A percentile compares a stretch with the other conserved stretches of the same genome.
Evolutionary conservation across 139 green algal genomes (phyloP).

Genomic region (Mychonastes homosphaera): DNA sequence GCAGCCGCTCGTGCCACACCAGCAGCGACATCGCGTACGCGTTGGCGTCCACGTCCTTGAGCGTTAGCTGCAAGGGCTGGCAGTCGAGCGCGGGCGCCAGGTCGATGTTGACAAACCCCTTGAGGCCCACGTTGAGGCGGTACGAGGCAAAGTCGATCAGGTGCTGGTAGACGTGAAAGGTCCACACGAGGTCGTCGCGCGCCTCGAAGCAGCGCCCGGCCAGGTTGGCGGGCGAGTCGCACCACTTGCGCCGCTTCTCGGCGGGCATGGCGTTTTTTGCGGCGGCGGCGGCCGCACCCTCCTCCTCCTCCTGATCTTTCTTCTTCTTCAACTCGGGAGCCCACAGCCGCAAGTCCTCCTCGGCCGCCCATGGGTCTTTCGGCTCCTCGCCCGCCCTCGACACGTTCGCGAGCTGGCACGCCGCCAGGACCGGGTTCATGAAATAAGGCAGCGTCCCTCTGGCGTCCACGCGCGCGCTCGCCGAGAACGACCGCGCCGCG

Average conservation of each 20-base stretch:
- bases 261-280: neutral
- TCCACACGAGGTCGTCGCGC: slow-evolving; percentile 15
- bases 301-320: neutral
- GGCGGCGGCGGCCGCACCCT: neutral
- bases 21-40: slow-evolving; percentile 20
- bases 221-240: slow-evolving; percentile 16
- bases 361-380: slow-evolving; percentile 1
- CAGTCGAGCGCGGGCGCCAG: slow-evolving; percentile 9
- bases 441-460: slow-evolving; percentile 19
- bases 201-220: slow-evolving; percentile 8
- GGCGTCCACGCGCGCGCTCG: slow-evolving; percentile 17
- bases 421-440: slow-evolving; percentile 22
- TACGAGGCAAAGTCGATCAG: slow-evolving; percentile 24
- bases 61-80: slow-evolving; percentile 23
- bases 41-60: slow-evolving; percentile 14
- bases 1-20: slow-evolving; percentile 21
- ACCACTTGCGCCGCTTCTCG: slow-evolving; percentile 25
- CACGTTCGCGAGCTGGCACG: slow-evolving; percentile 21
- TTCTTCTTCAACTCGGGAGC: slow-evolving; percentile 11
- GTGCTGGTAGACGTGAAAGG: slow-evolving; percentile 29
- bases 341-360: slow-evolving; percentile 20
- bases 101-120: slow-evolving; percentile 17
- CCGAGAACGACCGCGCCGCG: slow-evolving; percentile 17
- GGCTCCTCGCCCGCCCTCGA: neutral
- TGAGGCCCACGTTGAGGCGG: slow-evolving; percentile 15